Percentiles rank a stretch among this genome's conserved stretches.
phyloP scores from a whole-genome alignment of 2,329 filamentous ascomycete genomes.

The Aureobasidium sp. region DNA sequence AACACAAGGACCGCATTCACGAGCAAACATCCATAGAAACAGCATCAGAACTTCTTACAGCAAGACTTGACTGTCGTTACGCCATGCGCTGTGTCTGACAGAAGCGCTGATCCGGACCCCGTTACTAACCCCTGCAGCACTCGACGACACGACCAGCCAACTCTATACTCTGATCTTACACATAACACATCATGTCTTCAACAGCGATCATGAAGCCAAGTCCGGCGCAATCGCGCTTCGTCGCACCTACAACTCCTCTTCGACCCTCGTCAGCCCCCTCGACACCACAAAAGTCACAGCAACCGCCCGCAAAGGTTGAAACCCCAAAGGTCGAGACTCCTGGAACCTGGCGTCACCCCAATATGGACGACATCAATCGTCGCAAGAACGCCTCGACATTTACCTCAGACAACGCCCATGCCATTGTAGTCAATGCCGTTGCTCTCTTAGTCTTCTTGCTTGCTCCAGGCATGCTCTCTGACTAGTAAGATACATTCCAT shows the following conservation, averaged over 20 bases:
- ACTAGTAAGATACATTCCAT: constrained; percentile 13
- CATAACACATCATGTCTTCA: constrained; percentile 22
- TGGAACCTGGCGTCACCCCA: constrained; percentile 86
- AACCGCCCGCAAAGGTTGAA: neutral
- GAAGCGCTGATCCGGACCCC: neutral
- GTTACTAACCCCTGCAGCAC: constrained; percentile 13
- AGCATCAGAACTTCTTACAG: neutral
- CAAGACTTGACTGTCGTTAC: neutral
- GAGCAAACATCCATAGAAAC: neutral
- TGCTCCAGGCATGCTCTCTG: constrained; percentile 24
- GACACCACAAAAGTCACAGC: constrained; percentile 8
- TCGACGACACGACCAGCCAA: neutral
- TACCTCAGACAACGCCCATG: constrained; percentile 65
- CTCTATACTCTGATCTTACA: neutral
- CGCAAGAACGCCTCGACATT: constrained; percentile 75
- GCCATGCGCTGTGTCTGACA: neutral
- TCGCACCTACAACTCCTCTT: constrained; percentile 21
- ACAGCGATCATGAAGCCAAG: constrained; percentile 19
- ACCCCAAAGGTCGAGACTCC: constrained; percentile 25
- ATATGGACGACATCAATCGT: constrained; percentile 75
- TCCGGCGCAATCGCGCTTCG: constrained; percentile 16
- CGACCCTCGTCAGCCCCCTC: constrained; percentile 1
- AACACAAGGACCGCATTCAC: neutral
- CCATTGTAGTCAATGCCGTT: constrained; percentile 60
- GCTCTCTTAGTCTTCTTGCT: constrained; percentile 48